Conservation (phyloP, 2,329 filamentous ascomycete genomes). For the Trichophyton verrucosum region DNA sequence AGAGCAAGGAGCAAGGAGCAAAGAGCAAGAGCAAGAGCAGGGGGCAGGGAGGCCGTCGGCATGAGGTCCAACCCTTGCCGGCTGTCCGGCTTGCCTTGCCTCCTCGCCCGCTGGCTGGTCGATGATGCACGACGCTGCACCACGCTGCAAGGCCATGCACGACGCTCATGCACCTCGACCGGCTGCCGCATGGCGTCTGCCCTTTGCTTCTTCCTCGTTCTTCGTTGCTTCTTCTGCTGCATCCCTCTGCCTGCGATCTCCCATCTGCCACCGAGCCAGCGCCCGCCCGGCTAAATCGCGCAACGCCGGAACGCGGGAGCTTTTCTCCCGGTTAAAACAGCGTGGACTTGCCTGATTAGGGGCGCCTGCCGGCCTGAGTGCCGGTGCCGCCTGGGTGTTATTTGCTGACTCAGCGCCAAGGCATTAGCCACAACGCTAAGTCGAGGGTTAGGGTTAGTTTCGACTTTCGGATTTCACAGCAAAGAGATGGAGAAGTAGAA, state of each 20-base stretch:
- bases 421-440: not conserved
- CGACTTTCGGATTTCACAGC: too few relatives aligned
- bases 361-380: not conserved
- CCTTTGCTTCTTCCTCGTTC: too few relatives aligned
- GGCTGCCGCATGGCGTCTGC: too few relatives aligned
- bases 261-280: too few relatives aligned
- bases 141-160: not conserved
- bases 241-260: too few relatives aligned
- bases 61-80: not conserved
- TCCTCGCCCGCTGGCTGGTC: not conserved
- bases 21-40: too few relatives aligned
- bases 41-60: too few relatives aligned
- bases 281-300: not conserved
- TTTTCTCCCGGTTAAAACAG: not conserved
- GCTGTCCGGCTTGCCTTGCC: not conserved
- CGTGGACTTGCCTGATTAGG: conserved; percentile 2
- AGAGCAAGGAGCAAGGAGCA: too few relatives aligned
- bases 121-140: not conserved
- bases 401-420: not conserved
- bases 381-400: too few relatives aligned
- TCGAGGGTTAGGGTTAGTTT: not conserved
- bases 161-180: too few relatives aligned
- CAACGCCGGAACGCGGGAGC: not conserved
- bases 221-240: too few relatives aligned
- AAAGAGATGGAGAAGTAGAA: too few relatives aligned